Evolutionary conservation across 2,329 filamentous ascomycete species (phyloP).

Genomic region (Decorospora gaudefroyi): DNA sequence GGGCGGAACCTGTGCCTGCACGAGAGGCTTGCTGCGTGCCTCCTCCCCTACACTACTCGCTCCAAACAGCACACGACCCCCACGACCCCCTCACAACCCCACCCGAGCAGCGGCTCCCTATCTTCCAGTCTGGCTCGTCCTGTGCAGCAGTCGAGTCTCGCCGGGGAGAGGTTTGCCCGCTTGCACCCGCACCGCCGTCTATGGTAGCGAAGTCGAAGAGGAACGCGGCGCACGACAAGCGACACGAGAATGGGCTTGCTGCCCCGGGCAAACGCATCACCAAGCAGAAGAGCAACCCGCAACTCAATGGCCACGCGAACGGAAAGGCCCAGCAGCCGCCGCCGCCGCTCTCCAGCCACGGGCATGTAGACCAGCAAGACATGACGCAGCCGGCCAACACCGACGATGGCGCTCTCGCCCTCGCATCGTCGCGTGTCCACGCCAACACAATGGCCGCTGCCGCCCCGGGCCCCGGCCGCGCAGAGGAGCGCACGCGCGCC

Average conservation of each 20-base stretch:
- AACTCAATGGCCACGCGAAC: conserved; percentile 52
- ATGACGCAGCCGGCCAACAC: conserved; percentile 42
- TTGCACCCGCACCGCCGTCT: conserved; percentile 42
- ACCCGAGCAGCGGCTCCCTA: conserved; percentile 40
- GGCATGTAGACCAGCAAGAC: conserved; percentile 43
- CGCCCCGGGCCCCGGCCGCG: conserved; percentile 5
- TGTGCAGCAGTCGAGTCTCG: conserved; percentile 50
- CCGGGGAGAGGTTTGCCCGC: conserved; percentile 43
- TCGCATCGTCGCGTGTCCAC: conserved; percentile 7
- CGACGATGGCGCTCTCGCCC: conserved; percentile 9
- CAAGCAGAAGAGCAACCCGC: conserved; percentile 54
- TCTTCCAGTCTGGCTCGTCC: conserved; percentile 54
- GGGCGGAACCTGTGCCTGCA: conserved; percentile 19
- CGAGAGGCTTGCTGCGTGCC: conserved; percentile 15
- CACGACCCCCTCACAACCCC: conserved; percentile 14
- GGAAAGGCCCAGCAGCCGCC: conserved; percentile 46
- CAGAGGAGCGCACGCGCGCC: conserved; percentile 46
- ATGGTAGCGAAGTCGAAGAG: conserved; percentile 57
- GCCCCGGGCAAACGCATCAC: conserved; percentile 71
- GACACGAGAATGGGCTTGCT: conserved; percentile 87
- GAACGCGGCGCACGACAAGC: conserved; percentile 56
- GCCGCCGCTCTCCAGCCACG: conserved; percentile 47
- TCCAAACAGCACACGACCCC: conserved; percentile 29
- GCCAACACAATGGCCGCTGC: conserved; percentile 20
- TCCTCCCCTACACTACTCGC: conserved; percentile 26